These are phyloP conservation scores for Boletus barrowsii DNA, from an alignment of 768 basidiomycete genomes.

Conservation along the genomic window DNA sequence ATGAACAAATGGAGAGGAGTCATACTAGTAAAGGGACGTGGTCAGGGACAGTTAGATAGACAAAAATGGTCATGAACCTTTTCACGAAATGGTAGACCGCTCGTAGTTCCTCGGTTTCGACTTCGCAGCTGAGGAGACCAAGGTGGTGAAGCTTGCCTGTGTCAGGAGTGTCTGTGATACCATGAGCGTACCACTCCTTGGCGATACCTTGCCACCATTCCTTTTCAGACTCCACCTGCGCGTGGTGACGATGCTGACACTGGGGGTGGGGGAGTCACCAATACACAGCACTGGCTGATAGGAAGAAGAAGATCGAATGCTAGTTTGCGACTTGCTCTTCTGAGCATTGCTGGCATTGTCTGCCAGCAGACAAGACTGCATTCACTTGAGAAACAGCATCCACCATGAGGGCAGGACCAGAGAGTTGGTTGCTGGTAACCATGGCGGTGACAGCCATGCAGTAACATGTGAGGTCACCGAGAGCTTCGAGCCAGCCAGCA, in stretches of 20 bases:
- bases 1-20: slow-evolving; percentile 86
- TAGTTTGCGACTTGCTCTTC: slow-evolving; percentile 37
- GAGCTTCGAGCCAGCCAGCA: slow-evolving; percentile 89
- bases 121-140: slow-evolving; percentile 82
- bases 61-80: slow-evolving; percentile 53
- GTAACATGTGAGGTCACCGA: slow-evolving; percentile 94
- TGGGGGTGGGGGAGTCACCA: slow-evolving; percentile 66
- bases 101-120: slow-evolving; percentile 75
- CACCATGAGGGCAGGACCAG: slow-evolving; percentile 46
- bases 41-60: slow-evolving; percentile 4
- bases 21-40: slow-evolving; percentile 51
- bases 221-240: slow-evolving; percentile 84
- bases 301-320: slow-evolving; percentile 33
- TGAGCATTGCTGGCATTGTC: slow-evolving; percentile 21
- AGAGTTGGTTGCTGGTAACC: slow-evolving; percentile 50
- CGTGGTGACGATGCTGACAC: slow-evolving; percentile 84
- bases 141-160: slow-evolving; percentile 91
- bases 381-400: slow-evolving; percentile 53
- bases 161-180: slow-evolving; percentile 87
- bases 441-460: slow-evolving; percentile 92
- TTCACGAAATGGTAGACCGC: slow-evolving; percentile 93
- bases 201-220: slow-evolving; percentile 91
- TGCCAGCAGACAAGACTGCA: slow-evolving; percentile 29
- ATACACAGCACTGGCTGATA: slow-evolving; percentile 57
- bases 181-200: slow-evolving; percentile 88